Evolutionary conservation across 2,329 filamentous ascomycete genomes (phyloP).

Genomic region (Fusarium pseudograminearum): DNA sequence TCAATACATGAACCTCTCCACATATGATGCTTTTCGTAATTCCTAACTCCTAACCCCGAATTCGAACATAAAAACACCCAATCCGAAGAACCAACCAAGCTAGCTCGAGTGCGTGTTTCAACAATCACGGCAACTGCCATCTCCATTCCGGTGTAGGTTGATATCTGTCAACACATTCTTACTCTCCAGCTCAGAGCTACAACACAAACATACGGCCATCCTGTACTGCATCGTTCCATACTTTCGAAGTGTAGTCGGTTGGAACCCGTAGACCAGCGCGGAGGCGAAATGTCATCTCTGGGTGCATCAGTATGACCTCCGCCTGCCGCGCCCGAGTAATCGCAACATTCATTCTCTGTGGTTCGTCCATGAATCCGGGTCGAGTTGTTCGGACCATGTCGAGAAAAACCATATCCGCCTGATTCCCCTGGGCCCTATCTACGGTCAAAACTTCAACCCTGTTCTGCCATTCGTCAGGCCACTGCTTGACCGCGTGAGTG

Average conservation of each 20-base stretch:
- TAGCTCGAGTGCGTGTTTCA: constrained; percentile 12
- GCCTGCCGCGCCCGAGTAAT: constrained; percentile 59
- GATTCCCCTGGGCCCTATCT: constrained; percentile 60
- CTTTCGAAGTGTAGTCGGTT: constrained; percentile 45
- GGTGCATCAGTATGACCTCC: constrained; percentile 61
- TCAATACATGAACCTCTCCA: neutral
- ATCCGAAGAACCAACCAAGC: constrained; percentile 20
- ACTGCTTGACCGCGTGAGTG: constrained; percentile 42
- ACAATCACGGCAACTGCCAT: neutral
- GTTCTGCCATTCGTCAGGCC: constrained; percentile 46
- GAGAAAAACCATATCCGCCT: constrained; percentile 62
- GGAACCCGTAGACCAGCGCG: constrained; percentile 20
- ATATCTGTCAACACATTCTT: neutral
- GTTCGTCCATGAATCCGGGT: constrained; percentile 58
- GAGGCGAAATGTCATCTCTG: constrained; percentile 49
- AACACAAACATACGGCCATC: constrained; percentile 43
- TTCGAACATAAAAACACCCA: constrained; percentile 12
- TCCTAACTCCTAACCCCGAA: neutral
- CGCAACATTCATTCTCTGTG: constrained; percentile 60
- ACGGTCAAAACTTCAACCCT: constrained; percentile 58
- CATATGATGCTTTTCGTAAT: neutral
- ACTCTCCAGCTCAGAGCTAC: neutral
- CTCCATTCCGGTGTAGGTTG: neutral
- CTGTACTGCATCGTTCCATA: constrained; percentile 50
- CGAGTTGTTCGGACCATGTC: constrained; percentile 59